phyloP scores from a whole-genome alignment of 495 filamentous ascomycete genomes.

The Lepidopterella palustris region DNA sequence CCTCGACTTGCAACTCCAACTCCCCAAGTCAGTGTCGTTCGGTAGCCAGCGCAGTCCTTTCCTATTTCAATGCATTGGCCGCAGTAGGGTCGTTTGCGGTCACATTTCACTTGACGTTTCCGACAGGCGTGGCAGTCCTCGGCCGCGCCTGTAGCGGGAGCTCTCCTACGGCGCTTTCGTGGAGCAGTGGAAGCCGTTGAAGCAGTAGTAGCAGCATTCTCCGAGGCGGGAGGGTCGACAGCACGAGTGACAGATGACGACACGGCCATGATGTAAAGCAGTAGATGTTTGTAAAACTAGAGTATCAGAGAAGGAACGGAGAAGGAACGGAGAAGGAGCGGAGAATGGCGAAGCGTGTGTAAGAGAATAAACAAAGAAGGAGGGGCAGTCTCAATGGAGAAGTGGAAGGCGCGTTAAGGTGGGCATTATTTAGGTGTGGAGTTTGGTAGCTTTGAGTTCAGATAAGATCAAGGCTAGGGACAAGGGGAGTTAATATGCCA shows the following conservation, averaged over 20 bases:
- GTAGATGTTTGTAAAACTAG: not conserved
- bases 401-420: not conserved
- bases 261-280: not conserved
- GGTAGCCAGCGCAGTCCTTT: slow-evolving; percentile 94
- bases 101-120: slow-evolving; percentile 76
- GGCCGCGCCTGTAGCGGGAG: slow-evolving; percentile 79
- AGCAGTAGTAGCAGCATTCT: not conserved
- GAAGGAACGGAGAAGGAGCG: not conserved
- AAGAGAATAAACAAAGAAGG: slow-evolving; percentile 3
- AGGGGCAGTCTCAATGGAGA: not conserved
- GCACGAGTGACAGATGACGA: slow-evolving; percentile 1
- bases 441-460: not conserved
- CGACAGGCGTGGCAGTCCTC: slow-evolving; percentile 96
- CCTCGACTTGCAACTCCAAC: slow-evolving; percentile 94
- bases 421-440: slow-evolving; percentile 8
- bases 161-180: slow-evolving; percentile 80
- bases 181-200: slow-evolving; percentile 32
- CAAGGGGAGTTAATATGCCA: slow-evolving; percentile 2
- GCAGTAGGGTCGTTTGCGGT: slow-evolving; percentile 89
- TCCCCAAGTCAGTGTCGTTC: slow-evolving; percentile 95
- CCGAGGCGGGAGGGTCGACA: slow-evolving; percentile 1
- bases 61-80: slow-evolving; percentile 87
- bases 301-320: not conserved
- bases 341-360: not conserved
- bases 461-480: slow-evolving; percentile 4